Conservation (phyloP, 2,329 filamentous ascomycete species). For the Ophiostoma ulmi region DNA sequence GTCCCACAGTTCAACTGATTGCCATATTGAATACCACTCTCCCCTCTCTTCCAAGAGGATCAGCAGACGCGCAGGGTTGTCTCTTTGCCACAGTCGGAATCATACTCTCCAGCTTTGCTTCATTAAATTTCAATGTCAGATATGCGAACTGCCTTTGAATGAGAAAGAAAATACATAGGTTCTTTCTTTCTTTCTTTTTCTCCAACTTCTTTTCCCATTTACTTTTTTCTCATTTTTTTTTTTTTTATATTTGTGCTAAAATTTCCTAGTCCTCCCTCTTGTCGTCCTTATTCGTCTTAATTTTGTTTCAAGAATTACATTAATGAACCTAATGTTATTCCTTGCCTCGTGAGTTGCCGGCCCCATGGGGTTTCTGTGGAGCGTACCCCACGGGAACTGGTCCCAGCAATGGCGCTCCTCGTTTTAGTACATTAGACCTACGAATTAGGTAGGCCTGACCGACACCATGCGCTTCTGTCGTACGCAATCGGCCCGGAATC, state of each 20-base stretch:
- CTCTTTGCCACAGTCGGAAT: not conserved
- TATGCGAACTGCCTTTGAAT: not conserved
- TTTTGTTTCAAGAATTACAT: not conserved
- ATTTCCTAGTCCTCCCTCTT: not conserved
- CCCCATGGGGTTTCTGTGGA: conserved; percentile 14
- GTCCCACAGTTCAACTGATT: not conserved
- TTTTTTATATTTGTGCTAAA: not conserved
- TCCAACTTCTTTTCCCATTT: not conserved
- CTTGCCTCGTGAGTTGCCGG: conserved; percentile 11
- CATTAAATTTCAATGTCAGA: too few species aligned
- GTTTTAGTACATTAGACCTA: not conserved
- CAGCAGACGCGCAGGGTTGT: not conserved
- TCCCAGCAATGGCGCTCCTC: not conserved
- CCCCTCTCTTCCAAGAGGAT: conserved; percentile 3
- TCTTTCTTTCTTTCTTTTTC: not conserved
- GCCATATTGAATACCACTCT: conserved; percentile 8
- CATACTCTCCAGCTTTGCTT: not conserved
- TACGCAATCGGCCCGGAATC: conserved; percentile 15
- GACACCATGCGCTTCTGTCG: conserved; percentile 6
- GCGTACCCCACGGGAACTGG: not conserved
- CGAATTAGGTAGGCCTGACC: not conserved
- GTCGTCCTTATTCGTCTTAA: not conserved
- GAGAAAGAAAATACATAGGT: not conserved
- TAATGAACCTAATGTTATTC: not conserved
- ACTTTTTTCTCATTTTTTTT: not conserved